Base-by-base conservation (phyloP, 2,329 filamentous ascomycete species). In the Mollisiaceae sp. region DNA sequence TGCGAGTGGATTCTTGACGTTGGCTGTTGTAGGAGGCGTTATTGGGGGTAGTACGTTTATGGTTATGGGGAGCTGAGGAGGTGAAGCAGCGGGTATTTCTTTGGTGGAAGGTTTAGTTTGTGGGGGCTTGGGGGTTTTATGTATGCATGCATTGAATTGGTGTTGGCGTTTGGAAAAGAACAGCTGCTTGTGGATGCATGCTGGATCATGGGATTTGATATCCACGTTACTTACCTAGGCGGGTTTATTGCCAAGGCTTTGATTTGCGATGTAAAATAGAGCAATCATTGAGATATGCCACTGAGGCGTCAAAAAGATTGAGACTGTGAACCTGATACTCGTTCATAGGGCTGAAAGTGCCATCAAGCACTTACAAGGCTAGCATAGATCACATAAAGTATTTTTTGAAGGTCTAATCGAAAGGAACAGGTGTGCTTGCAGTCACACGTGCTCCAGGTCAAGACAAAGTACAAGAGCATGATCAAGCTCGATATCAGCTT, bases 1-100 rank as follows among this genome's bases (percentile, higher is more conserved):
- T 8, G 92, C 90, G 12, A 91, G 91, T 43, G 85, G 85, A 12
- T 84, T 93, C 66, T 68, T 87, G 59, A 94, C 91, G 0, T 76
- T 86, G 2, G 58, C 88, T 6, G 59, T 75, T 41, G 75, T 92
- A 1, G 73, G 82, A 6, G 77, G 81, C 8, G 78, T 91, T 45
- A 67, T 89, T 27, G 81, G 81, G 1, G 86, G 86, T n/a, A 81
- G 80, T 43, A 82, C 80, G 77, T 85, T 84, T 79, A 83, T 81
- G 77, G 83, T 65, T 55, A 52, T 71, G 43, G 71, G 69, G 22
- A 63, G 61, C 41, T 61, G 86, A 79, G 1, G 81, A 39, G 20
- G 6, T 36, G 20, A n/a, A n/a, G n/a, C n/a, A n/a, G n/a, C n/a
- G n/a, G n/a, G n/a, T n/a, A n/a, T n/a, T n/a, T n/a, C n/a, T n/a